Evolutionary conservation across 176 grass and related monocot species (phyloP).

Genomic region (Puccinellia tenuiflora): DNA sequence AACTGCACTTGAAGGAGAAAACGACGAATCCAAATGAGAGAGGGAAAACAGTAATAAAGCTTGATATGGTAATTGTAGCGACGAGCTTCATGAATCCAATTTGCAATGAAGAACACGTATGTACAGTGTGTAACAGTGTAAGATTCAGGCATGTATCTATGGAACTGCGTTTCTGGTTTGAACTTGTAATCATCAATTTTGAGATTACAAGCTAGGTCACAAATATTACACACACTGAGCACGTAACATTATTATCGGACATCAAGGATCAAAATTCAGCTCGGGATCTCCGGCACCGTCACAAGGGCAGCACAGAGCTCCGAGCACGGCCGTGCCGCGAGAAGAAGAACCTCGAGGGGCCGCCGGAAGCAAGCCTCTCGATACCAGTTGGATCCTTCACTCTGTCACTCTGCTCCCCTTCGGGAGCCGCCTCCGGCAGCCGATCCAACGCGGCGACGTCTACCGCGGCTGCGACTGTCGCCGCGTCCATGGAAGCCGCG

Average conservation of each 20-base stretch:
- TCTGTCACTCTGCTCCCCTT: conserved; percentile 33
- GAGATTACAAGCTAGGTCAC: conserved; percentile 24
- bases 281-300: conserved; percentile 7
- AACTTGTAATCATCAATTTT: conserved; percentile 21
- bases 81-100: neutral
- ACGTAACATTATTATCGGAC: conserved; percentile 16
- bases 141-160: neutral
- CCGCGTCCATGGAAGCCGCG: conserved; percentile 56
- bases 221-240: neutral
- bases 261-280: conserved; percentile 36
- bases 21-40: neutral
- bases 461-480: conserved; percentile 8
- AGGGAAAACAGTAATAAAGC: neutral
- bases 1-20: neutral
- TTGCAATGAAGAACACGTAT: neutral
- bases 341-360: conserved; percentile 50
- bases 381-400: conserved; percentile 8
- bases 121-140: neutral
- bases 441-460: conserved; percentile 11
- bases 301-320: conserved; percentile 57
- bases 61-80: neutral
- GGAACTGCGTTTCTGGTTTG: neutral
- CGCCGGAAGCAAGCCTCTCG: conserved; percentile 23
- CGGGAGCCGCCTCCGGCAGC: conserved; percentile 25
- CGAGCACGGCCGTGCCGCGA: conserved; percentile 54